Evolutionary conservation across 2,329 filamentous ascomycete genomes (phyloP).

Genomic region (Fusarium goolgardi): DNA sequence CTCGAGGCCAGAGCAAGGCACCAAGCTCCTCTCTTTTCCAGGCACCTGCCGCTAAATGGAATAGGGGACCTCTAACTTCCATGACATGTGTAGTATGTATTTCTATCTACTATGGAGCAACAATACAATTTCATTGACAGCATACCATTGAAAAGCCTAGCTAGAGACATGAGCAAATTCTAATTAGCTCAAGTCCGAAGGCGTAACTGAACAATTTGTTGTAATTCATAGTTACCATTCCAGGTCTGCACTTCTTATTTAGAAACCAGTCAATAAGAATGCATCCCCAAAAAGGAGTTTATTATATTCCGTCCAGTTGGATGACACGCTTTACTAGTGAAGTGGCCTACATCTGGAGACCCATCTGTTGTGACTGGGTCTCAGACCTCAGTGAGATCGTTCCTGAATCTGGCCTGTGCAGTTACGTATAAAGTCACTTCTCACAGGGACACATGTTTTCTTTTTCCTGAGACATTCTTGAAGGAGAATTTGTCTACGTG

Average conservation of each 20-base stretch:
- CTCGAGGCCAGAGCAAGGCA: constrained; percentile 19
- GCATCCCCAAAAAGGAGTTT: background rate
- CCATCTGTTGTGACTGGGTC: constrained; percentile 9
- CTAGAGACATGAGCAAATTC: background rate
- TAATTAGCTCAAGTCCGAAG: background rate
- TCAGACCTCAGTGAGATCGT: constrained; percentile 15
- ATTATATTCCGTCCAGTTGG: background rate
- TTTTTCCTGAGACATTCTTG: constrained; percentile 26
- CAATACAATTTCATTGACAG: background rate
- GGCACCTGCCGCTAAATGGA: constrained; percentile 25
- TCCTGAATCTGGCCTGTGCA: constrained; percentile 7
- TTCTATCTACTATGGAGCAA: too few relatives aligned
- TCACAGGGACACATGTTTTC: constrained; percentile 22
- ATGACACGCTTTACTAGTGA: constrained; percentile 3
- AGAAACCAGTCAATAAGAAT: background rate
- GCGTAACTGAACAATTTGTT: background rate
- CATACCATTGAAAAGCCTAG: constrained; percentile 13
- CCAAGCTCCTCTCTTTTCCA: constrained; percentile 16
- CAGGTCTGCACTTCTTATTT: background rate
- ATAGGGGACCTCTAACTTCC: constrained; percentile 8
- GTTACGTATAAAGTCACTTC: constrained; percentile 27
- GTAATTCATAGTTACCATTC: background rate
- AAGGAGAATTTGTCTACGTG: constrained; percentile 32
- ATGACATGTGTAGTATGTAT: background rate
- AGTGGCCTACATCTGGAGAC: constrained; percentile 15